These are phyloP conservation scores for Fulvia fulva DNA, from an alignment of 2,329 filamentous ascomycete species.

Conservation along the genomic window DNA sequence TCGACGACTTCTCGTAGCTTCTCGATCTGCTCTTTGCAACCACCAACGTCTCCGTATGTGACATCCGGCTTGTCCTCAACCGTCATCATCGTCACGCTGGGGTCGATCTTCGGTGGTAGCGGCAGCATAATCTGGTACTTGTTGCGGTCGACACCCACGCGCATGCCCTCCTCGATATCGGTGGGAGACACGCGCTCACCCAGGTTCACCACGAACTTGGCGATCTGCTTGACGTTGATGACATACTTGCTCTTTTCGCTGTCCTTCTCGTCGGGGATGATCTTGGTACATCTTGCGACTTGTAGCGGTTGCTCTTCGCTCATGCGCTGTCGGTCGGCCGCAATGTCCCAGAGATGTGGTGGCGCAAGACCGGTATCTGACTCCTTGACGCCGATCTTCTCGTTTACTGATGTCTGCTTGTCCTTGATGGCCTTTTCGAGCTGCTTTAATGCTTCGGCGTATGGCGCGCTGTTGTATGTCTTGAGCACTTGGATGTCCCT, in stretches of 20 bases:
- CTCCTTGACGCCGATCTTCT: slow-evolving; percentile 91
- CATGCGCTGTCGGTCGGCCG: slow-evolving; percentile 97
- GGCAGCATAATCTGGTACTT: slow-evolving; percentile 99
- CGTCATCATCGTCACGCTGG: slow-evolving; percentile 99
- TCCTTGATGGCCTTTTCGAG: slow-evolving; percentile 99
- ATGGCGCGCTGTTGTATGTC: slow-evolving; percentile 96
- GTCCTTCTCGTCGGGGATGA: slow-evolving; percentile 95
- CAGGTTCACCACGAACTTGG: slow-evolving; percentile 97
- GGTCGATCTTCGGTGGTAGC: slow-evolving; percentile 95
- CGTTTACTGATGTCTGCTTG: slow-evolving; percentile 94
- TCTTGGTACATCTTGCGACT: slow-evolving; percentile 97
- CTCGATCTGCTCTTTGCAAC: slow-evolving; percentile 99
- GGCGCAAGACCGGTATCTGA: slow-evolving; percentile 97
- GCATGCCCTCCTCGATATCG: slow-evolving; percentile 99
- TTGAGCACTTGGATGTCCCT: slow-evolving; percentile 99
- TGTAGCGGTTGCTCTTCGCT: slow-evolving; percentile 95
- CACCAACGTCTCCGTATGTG: slow-evolving; percentile 96
- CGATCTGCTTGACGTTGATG: slow-evolving; percentile 99
- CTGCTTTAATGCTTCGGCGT: slow-evolving; percentile 89
- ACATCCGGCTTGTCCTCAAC: slow-evolving; percentile 99
- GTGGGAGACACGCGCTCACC: slow-evolving; percentile 95
- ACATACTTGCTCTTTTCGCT: slow-evolving; percentile 99
- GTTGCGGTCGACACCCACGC: slow-evolving; percentile 93
- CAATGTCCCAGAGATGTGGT: slow-evolving; percentile 97
- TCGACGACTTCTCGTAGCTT: slow-evolving; percentile 98